Conservation (phyloP, 352 stramenopile genomes). For the Phytophthora quininea region DNA sequence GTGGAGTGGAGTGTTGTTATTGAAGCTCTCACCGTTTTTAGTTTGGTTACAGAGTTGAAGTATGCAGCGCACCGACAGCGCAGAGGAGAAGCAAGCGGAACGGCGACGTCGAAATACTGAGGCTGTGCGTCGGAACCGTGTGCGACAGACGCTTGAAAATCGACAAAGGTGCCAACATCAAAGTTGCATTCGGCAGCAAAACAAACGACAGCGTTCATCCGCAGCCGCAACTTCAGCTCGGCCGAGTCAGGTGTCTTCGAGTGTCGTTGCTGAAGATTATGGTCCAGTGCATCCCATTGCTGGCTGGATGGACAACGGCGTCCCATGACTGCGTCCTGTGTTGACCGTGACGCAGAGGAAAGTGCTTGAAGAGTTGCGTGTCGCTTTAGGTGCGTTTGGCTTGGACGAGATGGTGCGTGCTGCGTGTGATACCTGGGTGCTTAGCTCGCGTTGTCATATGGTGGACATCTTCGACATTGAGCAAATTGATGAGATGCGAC, state of each 20-base stretch:
- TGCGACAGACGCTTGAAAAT: not conserved
- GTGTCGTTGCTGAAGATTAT: not conserved
- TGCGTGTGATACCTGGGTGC: not conserved
- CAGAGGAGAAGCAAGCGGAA: not conserved
- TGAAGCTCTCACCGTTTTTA: not conserved
- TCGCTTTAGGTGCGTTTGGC: not conserved
- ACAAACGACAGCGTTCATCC: not conserved
- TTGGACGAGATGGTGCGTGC: constrained; percentile 1
- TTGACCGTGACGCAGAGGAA: not conserved
- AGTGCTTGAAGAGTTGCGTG: not conserved
- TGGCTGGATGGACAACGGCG: not conserved
- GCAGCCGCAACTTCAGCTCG: not conserved
- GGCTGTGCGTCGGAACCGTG: not conserved
- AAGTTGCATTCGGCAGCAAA: not conserved
- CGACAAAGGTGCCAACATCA: not conserved
- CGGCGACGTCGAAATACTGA: not conserved
- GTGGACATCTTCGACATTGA: not conserved
- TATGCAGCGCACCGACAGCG: not conserved
- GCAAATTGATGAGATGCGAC: not conserved
- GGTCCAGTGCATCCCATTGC: not conserved
- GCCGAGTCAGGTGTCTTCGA: not conserved
- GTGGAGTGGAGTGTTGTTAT: not conserved
- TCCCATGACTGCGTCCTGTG: constrained; percentile 3
- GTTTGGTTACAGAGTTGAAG: not conserved
- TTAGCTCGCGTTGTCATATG: not conserved